These are phyloP conservation scores for Cucurbita argyrosperma DNA, from an alignment of 306 rosid species.

Conservation along the genomic window DNA sequence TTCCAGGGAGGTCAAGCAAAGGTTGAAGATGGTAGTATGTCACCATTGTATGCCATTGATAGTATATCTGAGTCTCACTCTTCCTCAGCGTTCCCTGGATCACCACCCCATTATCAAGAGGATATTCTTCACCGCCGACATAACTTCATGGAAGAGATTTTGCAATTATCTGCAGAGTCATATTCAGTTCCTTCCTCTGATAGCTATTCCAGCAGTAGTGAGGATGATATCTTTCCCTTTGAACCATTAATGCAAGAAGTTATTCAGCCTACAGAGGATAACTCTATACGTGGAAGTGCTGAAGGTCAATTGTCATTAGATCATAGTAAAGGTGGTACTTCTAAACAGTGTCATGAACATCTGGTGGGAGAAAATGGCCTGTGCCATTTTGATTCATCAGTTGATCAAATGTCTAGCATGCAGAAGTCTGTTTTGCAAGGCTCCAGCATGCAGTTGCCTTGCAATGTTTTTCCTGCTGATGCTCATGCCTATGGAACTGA, in stretches of 20 bases:
- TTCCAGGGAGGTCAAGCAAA: constrained; percentile 20
- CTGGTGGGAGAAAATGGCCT: constrained; percentile 30
- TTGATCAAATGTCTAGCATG: constrained; percentile 18
- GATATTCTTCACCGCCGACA: constrained; percentile 93
- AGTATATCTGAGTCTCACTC: constrained; percentile 47
- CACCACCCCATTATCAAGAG: constrained; percentile 88
- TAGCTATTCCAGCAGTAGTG: constrained; percentile 79
- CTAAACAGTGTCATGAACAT: constrained; percentile 22
- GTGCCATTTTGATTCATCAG: constrained; percentile 15
- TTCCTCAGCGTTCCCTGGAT: constrained; percentile 47
- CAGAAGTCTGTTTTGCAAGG: constrained; percentile 2
- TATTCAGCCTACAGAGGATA: constrained; percentile 21
- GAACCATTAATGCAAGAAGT: constrained; percentile 24
- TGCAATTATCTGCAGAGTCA: constrained; percentile 82
- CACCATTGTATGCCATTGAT: constrained; percentile 40
- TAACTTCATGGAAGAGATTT: constrained; percentile 74
- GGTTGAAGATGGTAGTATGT: constrained; percentile 24
- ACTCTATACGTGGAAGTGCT: constrained; percentile 17
- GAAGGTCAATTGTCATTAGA: constrained; percentile 20
- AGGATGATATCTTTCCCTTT: constrained; percentile 36
- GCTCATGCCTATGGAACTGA: constrained; percentile 16
- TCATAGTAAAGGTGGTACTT: constrained; percentile 16
- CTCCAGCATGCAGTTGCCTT: background rate
- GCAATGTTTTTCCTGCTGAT: constrained; percentile 22
- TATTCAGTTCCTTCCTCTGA: constrained; percentile 84